Evolutionary conservation across 1,139 yeast species (phyloP), one percentile per base, ranked within the genome.

Genomic region (Arxiozyma bovina): DNA sequence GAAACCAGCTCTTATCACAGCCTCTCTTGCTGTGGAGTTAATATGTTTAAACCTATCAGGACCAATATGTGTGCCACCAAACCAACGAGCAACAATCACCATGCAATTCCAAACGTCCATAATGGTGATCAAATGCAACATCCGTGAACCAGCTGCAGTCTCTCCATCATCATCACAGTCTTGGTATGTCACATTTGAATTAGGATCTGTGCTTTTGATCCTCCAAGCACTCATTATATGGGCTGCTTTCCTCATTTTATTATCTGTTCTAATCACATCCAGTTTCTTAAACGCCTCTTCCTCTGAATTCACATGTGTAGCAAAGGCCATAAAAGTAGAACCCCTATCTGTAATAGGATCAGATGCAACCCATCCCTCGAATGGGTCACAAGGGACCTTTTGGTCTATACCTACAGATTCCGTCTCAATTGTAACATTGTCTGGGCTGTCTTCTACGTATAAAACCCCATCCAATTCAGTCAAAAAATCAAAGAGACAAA

Each of bases 131-230:
- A 91, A 72, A 73, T 90, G 97, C 55, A 90, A 71, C 74, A 91
- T 73, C 57, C 97, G 74, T 6, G 94, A 83, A 5, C 99, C 99
- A 0, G 99, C 96, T 0, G 98, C 99, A 0, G 96, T 79, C 66
- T 93, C 99, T 4, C 99, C 99, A 67, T 93, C 99, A 67, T 94
- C 99, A 64, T 93, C 98, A 64, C 87, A 89, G 64, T 93, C 98
- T 63, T 87, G 93, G 55, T 76, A 78, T 49, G 78, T 76, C 0
- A 82, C 77, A 15, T 48, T 48, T 11, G 41, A 27, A 30, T 38
- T 38, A 20, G 42, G 40, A n/a, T 59, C 61, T 27, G 57, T 44
- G 34, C 50, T 53, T 57, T 76, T 76, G 2, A 91, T 85, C 58
- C 98, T 73, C 85, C 93, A 91, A 0, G 96, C 91, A 27, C 83